Evolutionary conservation across 768 basidiomycete species (phyloP).

Genomic region (Asterophora parasitica): DNA sequence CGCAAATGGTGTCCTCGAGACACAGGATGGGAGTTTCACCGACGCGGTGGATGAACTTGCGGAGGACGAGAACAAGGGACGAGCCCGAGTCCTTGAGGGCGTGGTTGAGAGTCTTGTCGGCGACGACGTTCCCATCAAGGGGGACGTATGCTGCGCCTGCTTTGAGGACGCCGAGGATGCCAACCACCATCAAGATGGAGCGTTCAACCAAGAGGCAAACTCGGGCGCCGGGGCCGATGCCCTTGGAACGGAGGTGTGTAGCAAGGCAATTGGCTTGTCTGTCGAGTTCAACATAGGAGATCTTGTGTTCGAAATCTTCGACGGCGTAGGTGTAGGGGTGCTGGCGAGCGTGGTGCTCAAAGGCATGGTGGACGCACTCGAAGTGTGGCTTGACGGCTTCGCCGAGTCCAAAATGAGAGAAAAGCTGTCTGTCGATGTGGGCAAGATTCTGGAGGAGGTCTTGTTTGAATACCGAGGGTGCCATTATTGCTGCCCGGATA

Average conservation of each 20-base stretch:
- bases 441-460: slow-evolving; percentile 5
- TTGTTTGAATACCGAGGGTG: slow-evolving; percentile 5
- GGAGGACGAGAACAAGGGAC: slow-evolving; percentile 35
- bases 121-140: slow-evolving; percentile 50
- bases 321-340: slow-evolving; percentile 21
- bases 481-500: no score
- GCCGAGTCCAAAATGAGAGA: slow-evolving; percentile 6
- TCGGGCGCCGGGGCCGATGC: slow-evolving; percentile 42
- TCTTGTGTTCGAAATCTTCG: slow-evolving; percentile 40
- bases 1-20: slow-evolving; percentile 29
- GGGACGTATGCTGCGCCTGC: slow-evolving; percentile 55
- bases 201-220: slow-evolving; percentile 51
- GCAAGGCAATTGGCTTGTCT: slow-evolving; percentile 41
- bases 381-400: slow-evolving; percentile 1
- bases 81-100: slow-evolving; percentile 43
- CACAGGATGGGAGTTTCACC: slow-evolving; percentile 21
- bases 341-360: slow-evolving; percentile 5
- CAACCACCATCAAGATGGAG: slow-evolving; percentile 47
- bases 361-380: slow-evolving; percentile 6
- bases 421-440: slow-evolving; percentile 4
- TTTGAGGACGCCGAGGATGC: slow-evolving; percentile 49
- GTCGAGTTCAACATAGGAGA: slow-evolving; percentile 50
- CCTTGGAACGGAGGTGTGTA: slow-evolving; percentile 32
- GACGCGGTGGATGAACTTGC: slow-evolving; percentile 35
- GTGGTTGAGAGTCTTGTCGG: slow-evolving; percentile 46